Base-by-base conservation (phyloP, 2,329 filamentous ascomycete species). In the Fusarium setosum region DNA sequence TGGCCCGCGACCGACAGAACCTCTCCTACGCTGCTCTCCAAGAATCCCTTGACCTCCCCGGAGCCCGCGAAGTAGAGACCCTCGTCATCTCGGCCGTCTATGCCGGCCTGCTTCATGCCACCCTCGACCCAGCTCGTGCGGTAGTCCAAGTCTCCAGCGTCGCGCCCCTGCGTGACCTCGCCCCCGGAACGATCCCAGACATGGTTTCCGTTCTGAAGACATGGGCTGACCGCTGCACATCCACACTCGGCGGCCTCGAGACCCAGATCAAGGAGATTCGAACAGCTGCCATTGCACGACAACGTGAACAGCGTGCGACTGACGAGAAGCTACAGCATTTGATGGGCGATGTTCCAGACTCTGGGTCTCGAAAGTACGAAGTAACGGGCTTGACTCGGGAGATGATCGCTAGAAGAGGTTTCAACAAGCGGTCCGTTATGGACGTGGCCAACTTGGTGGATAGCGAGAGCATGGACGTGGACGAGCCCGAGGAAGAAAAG, bases 11-110 rank as follows among this genome's bases (percentile, higher is more conserved):
- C 64, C 84, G 86, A 44, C 77, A 81, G 55, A 87, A 88, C 72
- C 88, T 98, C 21, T 90, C 86, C 50, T 99, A 99, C 80, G 74
- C 82, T 18, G 82, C 86, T 29, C 88, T 98, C 20, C 87, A 90
- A 72, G 67, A 76, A 7, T 83, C 86, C 1, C 88, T 99, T 41
- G 87, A 85, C 54, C 88, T 98, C 15, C 74, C 85, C 26, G 87
- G 86, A 31, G 75, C 86, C 21, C 85, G 90, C 38, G 88, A 92
- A 41, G 88, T 99, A 54, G 96, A 99, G 82, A 88, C 91, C 67
- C 87, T 97, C 61, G 89, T 98, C 69, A 96, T 95, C 69, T 89
- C 89, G 34, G 92, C 94, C 70, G 91, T 97, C 74, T 98, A 97
- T 81, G 89, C 91, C 6, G 92, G 91, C 37, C 87, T 99, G 3